Conservation (phyloP, 306 rosid genomes). For the Sesbania bispinosa region DNA sequence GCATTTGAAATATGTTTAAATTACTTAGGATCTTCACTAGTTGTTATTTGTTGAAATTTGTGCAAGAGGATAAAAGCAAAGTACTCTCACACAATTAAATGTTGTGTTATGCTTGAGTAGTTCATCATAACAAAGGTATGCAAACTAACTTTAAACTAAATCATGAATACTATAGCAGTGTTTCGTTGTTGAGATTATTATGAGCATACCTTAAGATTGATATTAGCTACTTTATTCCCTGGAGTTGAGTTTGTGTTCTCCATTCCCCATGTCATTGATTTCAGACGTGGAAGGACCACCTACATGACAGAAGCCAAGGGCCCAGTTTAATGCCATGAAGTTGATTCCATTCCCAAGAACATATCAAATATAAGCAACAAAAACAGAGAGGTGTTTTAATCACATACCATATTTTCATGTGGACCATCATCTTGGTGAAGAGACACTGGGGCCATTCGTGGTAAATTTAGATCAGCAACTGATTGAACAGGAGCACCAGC, state of each 20-base stretch:
- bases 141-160: slow-evolving; percentile 20
- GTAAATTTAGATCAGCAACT: slow-evolving; percentile 81
- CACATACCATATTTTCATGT: slow-evolving; percentile 66
- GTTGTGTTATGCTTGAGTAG: too few relatives aligned
- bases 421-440: slow-evolving; percentile 81
- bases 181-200: too few relatives aligned
- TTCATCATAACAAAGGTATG: too few relatives aligned
- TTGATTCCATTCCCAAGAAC: too few relatives aligned
- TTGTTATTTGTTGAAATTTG: slow-evolving; percentile 15
- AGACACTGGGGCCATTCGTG: slow-evolving; percentile 74
- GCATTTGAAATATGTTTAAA: slow-evolving; percentile 30
- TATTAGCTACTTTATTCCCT: slow-evolving; percentile 83
- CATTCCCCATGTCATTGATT: slow-evolving; percentile 99
- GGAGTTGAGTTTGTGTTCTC: slow-evolving; percentile 84
- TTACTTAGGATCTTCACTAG: slow-evolving; percentile 1
- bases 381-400: background rate
- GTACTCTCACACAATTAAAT: background rate
- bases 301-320: slow-evolving; percentile 27
- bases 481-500: too few relatives aligned
- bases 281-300: slow-evolving; percentile 83
- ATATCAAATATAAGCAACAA: slow-evolving; percentile 10
- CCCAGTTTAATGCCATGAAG: slow-evolving; percentile 19
- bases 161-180: slow-evolving; percentile 20
- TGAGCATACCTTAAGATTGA: slow-evolving; percentile 75
- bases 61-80: background rate